phyloP scores from a whole-genome alignment of 805 yeast genomes.

The Starmera dryadoides region DNA sequence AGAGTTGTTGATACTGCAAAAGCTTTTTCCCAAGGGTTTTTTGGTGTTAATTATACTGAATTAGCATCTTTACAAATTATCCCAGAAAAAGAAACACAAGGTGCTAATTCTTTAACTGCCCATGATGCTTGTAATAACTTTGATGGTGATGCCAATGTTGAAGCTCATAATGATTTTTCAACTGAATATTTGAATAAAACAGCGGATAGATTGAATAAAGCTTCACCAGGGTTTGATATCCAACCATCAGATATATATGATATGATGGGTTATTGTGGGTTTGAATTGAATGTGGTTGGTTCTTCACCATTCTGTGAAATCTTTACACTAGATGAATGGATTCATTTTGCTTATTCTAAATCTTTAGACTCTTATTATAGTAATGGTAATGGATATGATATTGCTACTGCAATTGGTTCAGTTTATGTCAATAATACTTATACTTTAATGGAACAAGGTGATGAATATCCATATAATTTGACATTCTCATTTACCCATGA shows the following conservation, averaged over 20 bases:
- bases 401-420: slow-evolving; percentile 53
- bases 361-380: slow-evolving; percentile 56
- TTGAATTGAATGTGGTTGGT: slow-evolving; percentile 66
- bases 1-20: slow-evolving; percentile 34
- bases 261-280: slow-evolving; percentile 63
- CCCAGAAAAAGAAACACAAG: slow-evolving; percentile 31
- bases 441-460: slow-evolving; percentile 36
- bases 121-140: slow-evolving; percentile 35
- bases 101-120: slow-evolving; percentile 46
- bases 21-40: slow-evolving; percentile 42
- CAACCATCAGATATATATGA: slow-evolving; percentile 42
- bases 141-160: slow-evolving; percentile 17
- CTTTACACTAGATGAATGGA: slow-evolving; percentile 62
- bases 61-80: slow-evolving; percentile 26
- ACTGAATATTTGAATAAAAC: slow-evolving; percentile 26
- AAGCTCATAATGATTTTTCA: slow-evolving; percentile 11
- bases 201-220: slow-evolving; percentile 45
- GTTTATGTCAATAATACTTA: slow-evolving; percentile 47
- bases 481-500: slow-evolving; percentile 75
- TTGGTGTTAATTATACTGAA: slow-evolving; percentile 32
- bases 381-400: slow-evolving; percentile 56
- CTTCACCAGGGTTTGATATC: slow-evolving; percentile 48
- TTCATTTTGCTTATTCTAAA: slow-evolving; percentile 50
- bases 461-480: slow-evolving; percentile 47
- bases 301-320: slow-evolving; percentile 58